A percentile compares a stretch with the other conserved stretches of the same genome.
Evolutionary conservation across 106 monocot species (phyloP).

Genomic region (Dendrobium chrysotoxum): DNA sequence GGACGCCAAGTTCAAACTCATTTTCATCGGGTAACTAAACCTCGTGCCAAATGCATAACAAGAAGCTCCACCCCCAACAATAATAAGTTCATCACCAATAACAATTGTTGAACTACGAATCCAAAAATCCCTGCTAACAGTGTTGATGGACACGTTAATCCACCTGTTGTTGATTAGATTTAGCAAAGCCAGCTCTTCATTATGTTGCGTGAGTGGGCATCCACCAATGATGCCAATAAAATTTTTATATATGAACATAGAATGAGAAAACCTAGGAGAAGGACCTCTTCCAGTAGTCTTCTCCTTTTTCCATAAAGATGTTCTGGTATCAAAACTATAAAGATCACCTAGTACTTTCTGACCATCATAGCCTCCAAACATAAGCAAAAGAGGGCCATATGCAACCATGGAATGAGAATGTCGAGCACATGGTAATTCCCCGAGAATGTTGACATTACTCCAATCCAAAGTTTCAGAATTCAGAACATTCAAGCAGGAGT

Average conservation of each 20-base stretch:
- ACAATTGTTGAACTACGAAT: constrained; percentile 67
- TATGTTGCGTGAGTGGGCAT: constrained; percentile 56
- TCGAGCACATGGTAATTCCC: constrained; percentile 76
- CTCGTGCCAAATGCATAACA: constrained; percentile 99
- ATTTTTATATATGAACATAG: constrained; percentile 71
- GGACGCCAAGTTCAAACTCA: constrained; percentile 43
- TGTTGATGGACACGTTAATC: constrained; percentile 45
- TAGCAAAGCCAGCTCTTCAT: constrained; percentile 52
- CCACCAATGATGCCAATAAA: constrained; percentile 85
- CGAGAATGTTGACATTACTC: constrained; percentile 38
- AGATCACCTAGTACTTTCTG: constrained; percentile 69
- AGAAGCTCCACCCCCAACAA: constrained; percentile 89
- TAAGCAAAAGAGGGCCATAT: constrained; percentile 40
- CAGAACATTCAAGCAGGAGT: constrained; percentile 69
- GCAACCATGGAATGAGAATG: constrained; percentile 82
- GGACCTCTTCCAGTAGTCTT: constrained; percentile 54
- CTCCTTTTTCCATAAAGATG: constrained; percentile 41
- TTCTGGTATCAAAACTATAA: constrained; percentile 61
- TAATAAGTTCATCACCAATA: constrained; percentile 60
- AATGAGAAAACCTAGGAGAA: constrained; percentile 88
- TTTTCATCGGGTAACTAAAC: constrained; percentile 69
- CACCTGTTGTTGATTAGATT: constrained; percentile 44
- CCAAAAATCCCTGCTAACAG: constrained; percentile 47
- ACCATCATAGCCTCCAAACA: constrained; percentile 94
- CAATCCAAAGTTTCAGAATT: constrained; percentile 53